Percentiles rank a stretch among this genome's conserved stretches.
These are phyloP conservation scores for Canavalia gladiata DNA, from an alignment of 306 rosid genomes.

Conservation along the genomic window DNA sequence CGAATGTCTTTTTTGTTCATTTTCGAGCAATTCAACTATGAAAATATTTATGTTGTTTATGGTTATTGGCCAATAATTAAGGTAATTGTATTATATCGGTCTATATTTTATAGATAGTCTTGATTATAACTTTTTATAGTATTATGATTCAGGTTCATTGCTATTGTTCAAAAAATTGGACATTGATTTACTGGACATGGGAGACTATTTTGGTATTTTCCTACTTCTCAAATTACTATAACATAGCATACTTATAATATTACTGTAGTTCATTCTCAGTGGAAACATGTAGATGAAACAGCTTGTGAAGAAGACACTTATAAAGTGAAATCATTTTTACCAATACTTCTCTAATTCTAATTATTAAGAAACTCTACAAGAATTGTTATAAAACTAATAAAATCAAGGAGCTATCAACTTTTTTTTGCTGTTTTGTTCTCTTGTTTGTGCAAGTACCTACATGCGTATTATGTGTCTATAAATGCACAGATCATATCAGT, in stretches of 20 bases:
- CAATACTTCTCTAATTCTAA: background rate
- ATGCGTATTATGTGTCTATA: too few relatives aligned
- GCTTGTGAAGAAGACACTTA: background rate
- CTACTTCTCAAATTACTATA: background rate
- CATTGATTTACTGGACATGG: conserved; percentile 58
- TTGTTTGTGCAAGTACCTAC: too few relatives aligned
- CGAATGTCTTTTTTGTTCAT: background rate
- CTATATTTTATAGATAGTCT: conserved; percentile 3
- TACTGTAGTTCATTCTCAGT: background rate
- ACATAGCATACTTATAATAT: background rate
- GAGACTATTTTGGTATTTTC: conserved; percentile 70
- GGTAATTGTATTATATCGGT: background rate
- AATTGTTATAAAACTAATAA: background rate
- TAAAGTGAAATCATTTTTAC: conserved; percentile 13
- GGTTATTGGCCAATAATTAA: background rate
- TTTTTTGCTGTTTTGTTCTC: too few relatives aligned
- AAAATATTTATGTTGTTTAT: background rate
- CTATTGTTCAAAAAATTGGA: conserved; percentile 60
- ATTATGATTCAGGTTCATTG: conserved; percentile 64
- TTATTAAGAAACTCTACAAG: background rate
- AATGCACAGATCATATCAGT: too few relatives aligned
- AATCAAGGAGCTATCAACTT: background rate
- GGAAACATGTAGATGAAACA: background rate
- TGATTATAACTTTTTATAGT: conserved; percentile 38
- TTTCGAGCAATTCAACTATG: background rate